Base-by-base conservation (phyloP, 495 filamentous ascomycete species). In the Astrothelium macrocarpum region DNA sequence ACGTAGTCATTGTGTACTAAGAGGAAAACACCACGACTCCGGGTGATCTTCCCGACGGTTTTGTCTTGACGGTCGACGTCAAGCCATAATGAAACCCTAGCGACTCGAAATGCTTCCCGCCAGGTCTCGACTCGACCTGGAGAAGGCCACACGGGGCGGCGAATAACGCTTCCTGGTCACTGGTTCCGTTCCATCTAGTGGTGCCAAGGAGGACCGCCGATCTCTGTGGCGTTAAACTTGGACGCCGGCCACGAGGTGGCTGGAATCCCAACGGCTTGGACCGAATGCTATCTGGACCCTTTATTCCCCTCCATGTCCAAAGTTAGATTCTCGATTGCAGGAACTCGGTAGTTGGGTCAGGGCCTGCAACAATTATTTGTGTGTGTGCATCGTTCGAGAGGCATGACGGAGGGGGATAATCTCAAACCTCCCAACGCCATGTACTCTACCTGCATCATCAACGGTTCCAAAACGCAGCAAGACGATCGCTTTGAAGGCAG, bases 231-330 rank as follows among this genome's bases (percentile, higher is more conserved):
- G 49, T 56, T 20, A 56, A 56, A 7, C n/a, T 56, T 56, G 20
- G 49, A 29, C 49, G 49, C 49, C 49, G 49, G 49, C 49, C 49
- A 56, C 49, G 49, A 56, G 49, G 49, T 56, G 49, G 49, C 49
- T 56, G 49, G 49, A 56, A 56, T 56, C 49, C 49, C 49, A 56
- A 56, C 49, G 49, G 49, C 20, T 7, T 56, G 49, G 49, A 20
- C 25, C 20, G 20, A 26, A 56, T 20, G 49, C 49, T 56, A 29
- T 29, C 25, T 56, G 49, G 49, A 56, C 49, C 49, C 49, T 56
- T 56, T 29, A 3, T 56, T 29, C 49, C 25, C 49, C 4, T 56
- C 49, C 20, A 29, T 25, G 49, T 29, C 49, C 25, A 10, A 56
- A 26, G 49, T 2, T 56, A 26, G 49, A 56, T 56, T 23, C 3